Conservation (phyloP, 2,329 filamentous ascomycete genomes). For the Blastomyces emzantsi region DNA sequence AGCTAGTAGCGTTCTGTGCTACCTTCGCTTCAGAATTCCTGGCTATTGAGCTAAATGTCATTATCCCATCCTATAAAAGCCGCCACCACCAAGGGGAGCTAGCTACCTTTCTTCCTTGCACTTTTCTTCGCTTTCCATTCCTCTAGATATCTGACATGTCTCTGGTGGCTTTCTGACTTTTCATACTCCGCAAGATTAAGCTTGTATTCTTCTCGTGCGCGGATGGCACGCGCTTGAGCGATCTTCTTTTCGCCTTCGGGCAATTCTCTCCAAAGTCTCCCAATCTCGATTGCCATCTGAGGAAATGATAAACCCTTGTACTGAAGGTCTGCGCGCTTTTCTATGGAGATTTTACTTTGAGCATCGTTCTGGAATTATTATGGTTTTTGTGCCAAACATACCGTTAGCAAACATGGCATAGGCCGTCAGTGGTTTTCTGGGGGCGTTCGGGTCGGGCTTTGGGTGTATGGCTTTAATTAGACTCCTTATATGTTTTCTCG, state of each 20-base stretch:
- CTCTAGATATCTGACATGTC: slow-evolving; percentile 8
- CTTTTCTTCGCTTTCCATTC: slow-evolving; percentile 10
- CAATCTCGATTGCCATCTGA: slow-evolving; percentile 13
- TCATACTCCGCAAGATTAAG: slow-evolving; percentile 7
- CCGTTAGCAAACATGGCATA: slow-evolving; percentile 12
- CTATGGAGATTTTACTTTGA: slow-evolving; percentile 2
- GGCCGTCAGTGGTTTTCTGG: slow-evolving; percentile 12
- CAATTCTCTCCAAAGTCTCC: slow-evolving; percentile 12
- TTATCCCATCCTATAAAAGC: neutral
- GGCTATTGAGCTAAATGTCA: neutral
- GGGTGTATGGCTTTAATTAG: neutral
- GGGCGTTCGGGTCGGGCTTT: slow-evolving; percentile 12
- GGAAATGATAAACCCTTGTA: slow-evolving; percentile 10
- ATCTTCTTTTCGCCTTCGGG: slow-evolving; percentile 10
- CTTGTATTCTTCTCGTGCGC: slow-evolving; percentile 11
- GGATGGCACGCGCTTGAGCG: slow-evolving; percentile 7
- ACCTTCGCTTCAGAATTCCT: neutral
- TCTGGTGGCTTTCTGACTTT: slow-evolving; percentile 9
- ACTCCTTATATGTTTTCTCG: neutral
- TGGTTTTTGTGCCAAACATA: slow-evolving; percentile 1
- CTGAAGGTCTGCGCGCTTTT: slow-evolving; percentile 11
- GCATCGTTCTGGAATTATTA: neutral
- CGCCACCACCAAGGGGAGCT: neutral
- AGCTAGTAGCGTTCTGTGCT: neutral
- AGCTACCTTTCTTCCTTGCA: slow-evolving; percentile 10